Evolutionary conservation across 371 early-diverging fungal species (phyloP).

Genomic region (Lichtheimia hyalospora): DNA sequence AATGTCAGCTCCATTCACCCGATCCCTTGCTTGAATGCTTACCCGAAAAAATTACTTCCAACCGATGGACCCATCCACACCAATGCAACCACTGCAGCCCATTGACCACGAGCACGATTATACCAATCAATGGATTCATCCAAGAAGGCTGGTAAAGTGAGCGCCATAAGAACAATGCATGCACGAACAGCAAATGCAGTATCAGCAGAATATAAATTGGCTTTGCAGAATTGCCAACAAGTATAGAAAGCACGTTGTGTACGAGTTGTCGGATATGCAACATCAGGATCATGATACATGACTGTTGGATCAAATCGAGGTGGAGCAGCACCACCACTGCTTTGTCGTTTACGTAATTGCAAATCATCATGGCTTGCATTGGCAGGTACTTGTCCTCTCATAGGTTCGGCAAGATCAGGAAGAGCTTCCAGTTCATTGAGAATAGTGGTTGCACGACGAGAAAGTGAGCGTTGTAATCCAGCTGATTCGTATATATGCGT

Average conservation of each 20-base stretch:
- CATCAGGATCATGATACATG: constrained; percentile 49
- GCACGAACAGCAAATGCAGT: constrained; percentile 38
- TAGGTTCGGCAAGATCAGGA: not conserved
- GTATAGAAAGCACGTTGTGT: constrained; percentile 30
- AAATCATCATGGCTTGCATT: not conserved
- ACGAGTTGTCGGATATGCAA: constrained; percentile 32
- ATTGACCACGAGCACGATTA: constrained; percentile 35
- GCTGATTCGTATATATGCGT: not conserved
- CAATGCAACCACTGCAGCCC: constrained; percentile 45
- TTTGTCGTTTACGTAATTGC: not conserved
- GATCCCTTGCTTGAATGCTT: constrained; percentile 1
- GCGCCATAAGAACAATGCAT: constrained; percentile 26
- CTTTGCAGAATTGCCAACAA: constrained; percentile 22
- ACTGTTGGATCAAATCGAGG: constrained; percentile 20
- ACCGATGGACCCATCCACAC: constrained; percentile 55
- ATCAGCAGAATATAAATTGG: constrained; percentile 36
- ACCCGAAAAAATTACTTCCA: constrained; percentile 52
- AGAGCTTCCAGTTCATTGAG: not conserved
- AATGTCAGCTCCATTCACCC: not conserved
- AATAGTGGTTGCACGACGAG: constrained; percentile 11
- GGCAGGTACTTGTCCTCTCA: constrained; percentile 4
- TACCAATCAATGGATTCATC: constrained; percentile 37
- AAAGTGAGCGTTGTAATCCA: constrained; percentile 9
- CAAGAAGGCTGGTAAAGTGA: constrained; percentile 40
- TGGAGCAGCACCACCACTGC: not conserved